These are phyloP conservation scores for Hanseniaspora meyeri DNA, from an alignment of 805 yeast genomes.

Conservation along the genomic window DNA sequence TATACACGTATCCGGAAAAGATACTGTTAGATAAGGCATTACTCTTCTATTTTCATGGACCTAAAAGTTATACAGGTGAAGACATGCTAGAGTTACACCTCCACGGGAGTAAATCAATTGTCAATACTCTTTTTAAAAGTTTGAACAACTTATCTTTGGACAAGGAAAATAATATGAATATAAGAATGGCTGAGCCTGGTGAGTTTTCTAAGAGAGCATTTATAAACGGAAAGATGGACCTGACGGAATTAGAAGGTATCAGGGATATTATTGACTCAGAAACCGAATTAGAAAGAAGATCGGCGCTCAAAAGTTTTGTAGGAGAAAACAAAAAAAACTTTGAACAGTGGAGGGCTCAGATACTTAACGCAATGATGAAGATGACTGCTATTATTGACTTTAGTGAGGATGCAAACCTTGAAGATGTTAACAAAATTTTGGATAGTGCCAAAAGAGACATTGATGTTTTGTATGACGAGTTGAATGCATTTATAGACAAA, in stretches of 20 bases:
- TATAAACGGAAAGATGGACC: constrained; percentile 67
- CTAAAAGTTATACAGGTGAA: constrained; percentile 84
- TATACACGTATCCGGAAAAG: constrained; percentile 31
- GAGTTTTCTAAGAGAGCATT: constrained; percentile 85
- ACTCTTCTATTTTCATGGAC: constrained; percentile 53
- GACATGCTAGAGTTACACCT: constrained; percentile 78
- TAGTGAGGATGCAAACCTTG: constrained; percentile 83
- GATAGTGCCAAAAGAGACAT: constrained; percentile 38
- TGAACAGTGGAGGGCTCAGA: constrained; percentile 49
- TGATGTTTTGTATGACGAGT: constrained; percentile 32
- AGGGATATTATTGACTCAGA: constrained; percentile 84
- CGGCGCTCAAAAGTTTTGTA: constrained; percentile 60
- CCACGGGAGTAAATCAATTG: constrained; percentile 88
- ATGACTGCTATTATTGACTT: constrained; percentile 86
- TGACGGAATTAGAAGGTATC: constrained; percentile 85
- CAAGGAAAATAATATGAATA: constrained; percentile 28
- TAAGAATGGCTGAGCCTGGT: constrained; percentile 83
- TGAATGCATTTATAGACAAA: constrained; percentile 32
- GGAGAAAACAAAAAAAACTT: constrained; percentile 53
- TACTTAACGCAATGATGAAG: constrained; percentile 57
- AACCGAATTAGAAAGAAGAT: constrained; percentile 72
- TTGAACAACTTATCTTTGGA: constrained; percentile 40
- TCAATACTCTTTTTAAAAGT: constrained; percentile 52
- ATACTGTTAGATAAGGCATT: constrained; percentile 65
- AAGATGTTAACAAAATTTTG: constrained; percentile 46